Evolutionary conservation across 441 rosid species (phyloP).

Genomic region (Rhodomyrtus psidioides): DNA sequence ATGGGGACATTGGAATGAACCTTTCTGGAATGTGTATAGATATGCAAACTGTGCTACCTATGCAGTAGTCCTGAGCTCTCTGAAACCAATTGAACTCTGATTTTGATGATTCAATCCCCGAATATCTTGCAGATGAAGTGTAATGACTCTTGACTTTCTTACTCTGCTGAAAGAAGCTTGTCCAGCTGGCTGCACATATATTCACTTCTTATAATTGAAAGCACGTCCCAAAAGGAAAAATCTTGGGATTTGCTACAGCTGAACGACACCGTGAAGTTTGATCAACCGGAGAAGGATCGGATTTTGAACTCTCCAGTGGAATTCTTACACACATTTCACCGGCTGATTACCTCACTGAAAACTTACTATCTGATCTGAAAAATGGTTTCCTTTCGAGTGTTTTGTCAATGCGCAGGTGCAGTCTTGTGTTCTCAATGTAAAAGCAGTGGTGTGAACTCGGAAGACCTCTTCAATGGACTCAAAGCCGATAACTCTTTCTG

Average conservation of each 20-base stretch:
- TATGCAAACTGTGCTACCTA: not conserved
- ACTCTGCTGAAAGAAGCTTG: not conserved
- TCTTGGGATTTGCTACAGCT: not conserved
- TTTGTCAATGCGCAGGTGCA: slow-evolving; percentile 23
- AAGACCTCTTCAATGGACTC: slow-evolving; percentile 41
- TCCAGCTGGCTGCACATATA: not conserved
- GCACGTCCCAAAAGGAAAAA: not conserved
- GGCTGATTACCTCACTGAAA: not conserved
- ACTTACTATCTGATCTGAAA: not conserved
- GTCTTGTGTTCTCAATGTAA: slow-evolving; percentile 50
- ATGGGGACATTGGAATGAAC: not conserved
- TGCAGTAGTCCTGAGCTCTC: not conserved
- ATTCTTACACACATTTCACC: not conserved
- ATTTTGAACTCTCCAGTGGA: not conserved
- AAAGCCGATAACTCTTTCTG: slow-evolving; percentile 55
- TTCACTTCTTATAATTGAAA: not conserved
- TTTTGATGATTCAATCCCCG: not conserved
- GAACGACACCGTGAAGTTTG: not conserved
- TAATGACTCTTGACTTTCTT: not conserved
- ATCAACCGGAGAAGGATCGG: not conserved
- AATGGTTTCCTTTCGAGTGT: not conserved
- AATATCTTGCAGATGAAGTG: not conserved
- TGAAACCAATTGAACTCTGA: not conserved
- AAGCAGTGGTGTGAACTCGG: slow-evolving; percentile 47
- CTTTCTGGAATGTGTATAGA: not conserved